Evolutionary conservation across 2,329 filamentous ascomycete species (phyloP), one percentile per base, ranked within the genome.

Genomic region (Xylaria hypoxylon): DNA sequence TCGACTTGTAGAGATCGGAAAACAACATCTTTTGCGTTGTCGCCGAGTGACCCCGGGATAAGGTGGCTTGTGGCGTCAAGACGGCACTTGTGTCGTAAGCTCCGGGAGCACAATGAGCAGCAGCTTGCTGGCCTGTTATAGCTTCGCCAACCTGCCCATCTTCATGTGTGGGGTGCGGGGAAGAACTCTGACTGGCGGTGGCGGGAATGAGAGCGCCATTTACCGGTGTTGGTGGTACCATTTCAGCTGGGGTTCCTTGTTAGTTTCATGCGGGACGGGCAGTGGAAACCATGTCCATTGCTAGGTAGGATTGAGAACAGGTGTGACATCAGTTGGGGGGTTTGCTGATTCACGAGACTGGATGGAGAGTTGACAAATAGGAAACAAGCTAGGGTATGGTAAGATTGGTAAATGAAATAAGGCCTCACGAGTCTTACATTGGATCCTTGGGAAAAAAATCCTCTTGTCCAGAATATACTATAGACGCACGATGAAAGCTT

Each of bases 1-100:
- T 83, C 57, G 82, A 84, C 77, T 84, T 87, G 77, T 87, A 88
- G 57, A 88, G 80, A 73, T 87, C 86, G 65, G 85, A 86, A 77
- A 88, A 88, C 69, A 87, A 82, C 86, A 88, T 88, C 64, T 81
- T 77, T 72, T 75, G 52, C 62, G 80, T 75, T 55, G 65, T 61
- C 8, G 50, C 57, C 51, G 59, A 59, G 48, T 31, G 48, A 28
- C 52, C 59, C 73, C 75, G 48, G 45, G 68, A 58, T 38, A 69
- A 62, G 63, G 62, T 48, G 40, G 71, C 70, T 55, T 56, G 60
- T 62, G 58, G 56, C 62, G 63, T 61, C 65, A 40, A 38, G 26
- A 51, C 53, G 40, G 62, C 55, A 62, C 40, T 66, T 59, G 55
- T 55, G 60, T 59, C 52, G 62, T 56, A 15, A 48, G 59, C 48